Evolutionary conservation across 306 rosid species (phyloP).

Genomic region (Sphenostylis stenocarpa): DNA sequence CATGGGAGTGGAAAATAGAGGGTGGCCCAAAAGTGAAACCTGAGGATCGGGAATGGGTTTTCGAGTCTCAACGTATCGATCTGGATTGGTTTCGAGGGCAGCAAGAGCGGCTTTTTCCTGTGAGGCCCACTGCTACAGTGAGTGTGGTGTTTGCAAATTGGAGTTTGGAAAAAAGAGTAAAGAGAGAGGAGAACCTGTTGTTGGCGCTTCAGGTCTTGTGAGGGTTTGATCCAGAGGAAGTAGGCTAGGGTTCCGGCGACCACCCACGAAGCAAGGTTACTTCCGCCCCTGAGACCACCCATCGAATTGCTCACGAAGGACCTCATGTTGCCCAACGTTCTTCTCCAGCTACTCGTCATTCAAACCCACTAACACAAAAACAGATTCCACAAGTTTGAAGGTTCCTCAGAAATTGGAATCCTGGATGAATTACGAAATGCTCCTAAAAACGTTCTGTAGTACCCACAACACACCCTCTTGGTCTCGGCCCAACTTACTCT

Average conservation of each 20-base stretch:
- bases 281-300: constrained; percentile 86
- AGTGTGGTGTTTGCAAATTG: not conserved
- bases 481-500: too few species aligned
- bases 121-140: not conserved
- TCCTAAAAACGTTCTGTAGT: too few species aligned
- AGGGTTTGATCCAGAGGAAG: constrained; percentile 92
- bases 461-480: too few species aligned
- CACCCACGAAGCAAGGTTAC: constrained; percentile 85
- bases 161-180: not conserved
- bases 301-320: constrained; percentile 71
- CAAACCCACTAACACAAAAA: not conserved
- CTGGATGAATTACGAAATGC: too few species aligned
- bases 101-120: constrained; percentile 77
- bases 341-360: constrained; percentile 75
- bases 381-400: not conserved
- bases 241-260: constrained; percentile 96
- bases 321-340: constrained; percentile 70
- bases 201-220: constrained; percentile 78
- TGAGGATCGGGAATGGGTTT: constrained; percentile 93
- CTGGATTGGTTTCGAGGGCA: constrained; percentile 59
- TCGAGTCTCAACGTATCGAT: constrained; percentile 71
- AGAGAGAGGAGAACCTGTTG: constrained; percentile 45
- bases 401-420: too few species aligned
- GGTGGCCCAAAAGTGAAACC: constrained; percentile 26
- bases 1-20: not conserved